Evolutionary conservation across 2,329 filamentous ascomycete species (phyloP).

Genomic region (Trichoderma lentiforme): DNA sequence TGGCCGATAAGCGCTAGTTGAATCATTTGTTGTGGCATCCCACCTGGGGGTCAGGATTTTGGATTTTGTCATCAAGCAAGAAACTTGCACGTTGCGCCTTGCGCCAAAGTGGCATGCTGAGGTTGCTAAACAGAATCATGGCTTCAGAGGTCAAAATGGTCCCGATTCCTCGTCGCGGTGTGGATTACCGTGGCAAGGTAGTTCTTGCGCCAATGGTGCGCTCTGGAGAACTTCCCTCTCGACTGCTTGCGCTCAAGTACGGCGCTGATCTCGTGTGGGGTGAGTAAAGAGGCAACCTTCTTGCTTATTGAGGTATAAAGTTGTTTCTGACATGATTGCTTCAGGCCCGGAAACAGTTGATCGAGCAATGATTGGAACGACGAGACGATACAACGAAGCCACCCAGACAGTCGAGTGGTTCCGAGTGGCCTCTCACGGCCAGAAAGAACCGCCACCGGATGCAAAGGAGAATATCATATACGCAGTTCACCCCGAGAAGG

Average conservation of each 20-base stretch:
- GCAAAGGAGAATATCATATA: conserved; percentile 71
- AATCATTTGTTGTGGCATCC: conserved; percentile 10
- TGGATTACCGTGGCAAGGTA: conserved; percentile 90
- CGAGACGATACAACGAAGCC: conserved; percentile 69
- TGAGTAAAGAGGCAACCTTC: conserved; percentile 38
- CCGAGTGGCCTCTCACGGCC: conserved; percentile 68
- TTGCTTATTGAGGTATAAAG: conserved; percentile 7
- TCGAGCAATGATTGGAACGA: conserved; percentile 83
- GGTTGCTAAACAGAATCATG: conserved; percentile 52
- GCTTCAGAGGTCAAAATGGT: conserved; percentile 61
- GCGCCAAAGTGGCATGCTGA: conserved; percentile 30
- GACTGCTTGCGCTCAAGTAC: conserved; percentile 85
- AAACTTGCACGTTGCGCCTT: conserved; percentile 20
- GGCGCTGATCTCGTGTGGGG: conserved; percentile 97
- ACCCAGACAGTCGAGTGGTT: conserved; percentile 84
- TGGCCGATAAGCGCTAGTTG: not conserved
- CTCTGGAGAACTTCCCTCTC: conserved; percentile 90
- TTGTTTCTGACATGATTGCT: not conserved
- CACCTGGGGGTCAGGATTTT: not conserved
- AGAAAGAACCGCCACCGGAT: conserved; percentile 53
- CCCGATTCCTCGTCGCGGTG: conserved; percentile 80
- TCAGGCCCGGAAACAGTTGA: conserved; percentile 91
- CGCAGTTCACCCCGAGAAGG: conserved; percentile 73
- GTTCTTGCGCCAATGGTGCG: conserved; percentile 98
- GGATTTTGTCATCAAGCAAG: not conserved